Base-by-base conservation (phyloP, 306 rosid genomes). In the Medicago ruthenica region DNA sequence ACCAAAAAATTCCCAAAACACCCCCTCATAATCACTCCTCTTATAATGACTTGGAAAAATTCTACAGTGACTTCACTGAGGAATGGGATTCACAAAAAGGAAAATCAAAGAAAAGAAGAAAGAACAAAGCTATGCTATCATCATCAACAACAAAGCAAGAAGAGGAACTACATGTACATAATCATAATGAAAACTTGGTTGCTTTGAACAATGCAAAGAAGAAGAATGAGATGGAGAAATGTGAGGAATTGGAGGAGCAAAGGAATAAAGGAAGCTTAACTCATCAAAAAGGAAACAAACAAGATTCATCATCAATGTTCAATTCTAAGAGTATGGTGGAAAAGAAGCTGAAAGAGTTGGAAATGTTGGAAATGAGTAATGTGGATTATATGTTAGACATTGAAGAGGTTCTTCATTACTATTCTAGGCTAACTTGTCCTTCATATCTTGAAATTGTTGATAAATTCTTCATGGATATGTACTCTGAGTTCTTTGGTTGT, bases 321-420 rank as follows among this genome's bases (percentile, higher is more conserved):
- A 40, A 14, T 16, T 66, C 58, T 0, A 78, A 8, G 61, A 70
- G 51, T 42, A 21, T 83, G 83, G 84, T 95, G 65, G 91, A 84
- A 42, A 60, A 87, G 73, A 95, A 89, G 87, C 81, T 95, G 55
- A 95, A 84, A 78, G 96, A 90, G 80, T 67, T 95, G 83, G 92
- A 90, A 81, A 84, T 76, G 89, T 50, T 91, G 83, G 97, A 93
- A 13, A 70, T 37, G 73, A 85, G 89, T 53, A 80, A 92, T 84
- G 89, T 89, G 70, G 96, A 95, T 78, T 88, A 92, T 87, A 62
- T 76, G 22, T 44, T 92, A 76, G 97, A 92, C 83, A 89, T 95
- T 60, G 90, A 95, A 79, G 99, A 95, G 83, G 85, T 86, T 75
- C 90, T 90, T 75, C 96, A 95, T 76, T 95, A 95, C 76, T 95